Conservation (phyloP, 768 basidiomycete species). For the Pulveroboletus sp. region DNA sequence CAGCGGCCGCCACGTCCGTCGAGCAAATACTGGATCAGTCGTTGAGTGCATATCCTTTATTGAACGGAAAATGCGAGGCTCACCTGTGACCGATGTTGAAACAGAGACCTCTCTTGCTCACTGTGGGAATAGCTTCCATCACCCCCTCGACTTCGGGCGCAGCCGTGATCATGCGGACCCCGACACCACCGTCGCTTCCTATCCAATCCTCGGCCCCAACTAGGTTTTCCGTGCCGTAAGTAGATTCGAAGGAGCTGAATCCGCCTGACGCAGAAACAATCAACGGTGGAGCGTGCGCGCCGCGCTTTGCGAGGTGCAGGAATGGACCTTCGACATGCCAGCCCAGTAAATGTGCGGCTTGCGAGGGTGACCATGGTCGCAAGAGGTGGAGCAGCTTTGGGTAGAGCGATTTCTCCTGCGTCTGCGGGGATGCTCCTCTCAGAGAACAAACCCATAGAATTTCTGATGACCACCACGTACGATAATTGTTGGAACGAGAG, state of each 20-base stretch:
- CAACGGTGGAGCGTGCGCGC: conserved; percentile 71
- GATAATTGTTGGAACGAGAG: conserved; percentile 66
- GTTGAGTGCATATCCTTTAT: conserved; percentile 1
- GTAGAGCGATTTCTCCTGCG: conserved; percentile 73
- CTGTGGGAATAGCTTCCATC: conserved; percentile 58
- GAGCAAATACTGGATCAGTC: conserved; percentile 55
- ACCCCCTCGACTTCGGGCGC: conserved; percentile 88
- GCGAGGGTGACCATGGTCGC: conserved; percentile 58
- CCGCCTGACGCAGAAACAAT: conserved; percentile 62
- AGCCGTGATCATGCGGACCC: conserved; percentile 77
- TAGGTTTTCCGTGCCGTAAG: conserved; percentile 68
- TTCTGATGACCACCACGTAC: conserved; percentile 39
- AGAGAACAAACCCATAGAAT: neutral
- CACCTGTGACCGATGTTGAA: conserved; percentile 92
- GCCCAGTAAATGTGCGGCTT: conserved; percentile 72
- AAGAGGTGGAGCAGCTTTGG: conserved; percentile 66
- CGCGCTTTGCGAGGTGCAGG: conserved; percentile 75
- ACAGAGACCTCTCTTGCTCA: conserved; percentile 61
- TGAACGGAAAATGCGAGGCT: conserved; percentile 4
- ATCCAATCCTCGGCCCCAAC: conserved; percentile 67
- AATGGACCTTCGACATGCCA: conserved; percentile 94
- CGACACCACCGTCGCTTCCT: conserved; percentile 36
- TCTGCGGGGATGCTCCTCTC: conserved; percentile 38
- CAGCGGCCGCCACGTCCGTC: conserved; percentile 66
- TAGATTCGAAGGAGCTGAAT: conserved; percentile 62